These are phyloP conservation scores for Pseudopithomyces chartarum DNA, from an alignment of 2,329 filamentous ascomycete genomes.

Conservation along the genomic window DNA sequence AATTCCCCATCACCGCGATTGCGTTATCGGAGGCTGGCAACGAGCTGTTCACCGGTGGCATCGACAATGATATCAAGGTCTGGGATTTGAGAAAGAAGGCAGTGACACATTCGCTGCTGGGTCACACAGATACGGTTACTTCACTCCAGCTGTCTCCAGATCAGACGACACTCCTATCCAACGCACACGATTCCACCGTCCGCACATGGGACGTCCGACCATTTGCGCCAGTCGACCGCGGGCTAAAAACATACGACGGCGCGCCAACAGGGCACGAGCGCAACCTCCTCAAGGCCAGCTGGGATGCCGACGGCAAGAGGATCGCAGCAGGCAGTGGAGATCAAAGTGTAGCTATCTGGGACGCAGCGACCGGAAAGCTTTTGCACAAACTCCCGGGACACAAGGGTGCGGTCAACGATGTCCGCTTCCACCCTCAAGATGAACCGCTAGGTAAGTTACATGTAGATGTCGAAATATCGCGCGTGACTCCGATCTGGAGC, in stretches of 20 bases:
- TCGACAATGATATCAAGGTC: conserved; percentile 96
- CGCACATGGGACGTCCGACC: conserved; percentile 95
- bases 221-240: conserved; percentile 86
- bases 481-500: conserved; percentile 4
- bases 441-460: conserved; percentile 82
- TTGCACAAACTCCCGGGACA: conserved; percentile 95
- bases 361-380: conserved; percentile 83
- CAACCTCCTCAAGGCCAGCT: conserved; percentile 88
- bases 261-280: conserved; percentile 86
- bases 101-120: conserved; percentile 83
- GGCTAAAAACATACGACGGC: conserved; percentile 89
- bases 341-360: conserved; percentile 90
- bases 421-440: conserved; percentile 82
- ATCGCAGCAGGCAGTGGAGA: conserved; percentile 90
- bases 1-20: conserved; percentile 90
- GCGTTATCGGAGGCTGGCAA: conserved; percentile 93
- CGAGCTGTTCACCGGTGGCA: conserved; percentile 91
- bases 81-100: conserved; percentile 96
- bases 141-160: conserved; percentile 92
- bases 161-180: conserved; percentile 85
- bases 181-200: conserved; percentile 91
- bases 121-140: conserved; percentile 90
- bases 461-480: conserved; percentile 2
- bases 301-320: conserved; percentile 83
- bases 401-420: conserved; percentile 92